Conservation (phyloP, 768 basidiomycete species). For the Psilocybe subaeruginosa region DNA sequence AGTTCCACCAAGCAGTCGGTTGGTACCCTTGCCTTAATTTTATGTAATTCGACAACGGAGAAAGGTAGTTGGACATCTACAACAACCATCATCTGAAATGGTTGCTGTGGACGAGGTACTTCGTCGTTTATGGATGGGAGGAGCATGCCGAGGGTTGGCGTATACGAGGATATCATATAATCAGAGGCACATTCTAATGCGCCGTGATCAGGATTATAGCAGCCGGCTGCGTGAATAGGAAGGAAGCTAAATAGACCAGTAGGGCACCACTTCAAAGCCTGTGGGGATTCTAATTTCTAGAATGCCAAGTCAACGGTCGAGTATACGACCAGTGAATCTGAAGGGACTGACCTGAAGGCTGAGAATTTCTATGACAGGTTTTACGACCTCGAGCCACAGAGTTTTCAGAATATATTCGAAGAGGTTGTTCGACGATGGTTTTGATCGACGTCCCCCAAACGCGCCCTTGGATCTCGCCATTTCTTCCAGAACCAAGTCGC, state of each 20-base stretch:
- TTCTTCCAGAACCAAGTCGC: too few species aligned
- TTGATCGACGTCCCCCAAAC: not conserved
- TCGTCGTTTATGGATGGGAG: not conserved
- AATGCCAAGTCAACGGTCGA: slow-evolving; percentile 2
- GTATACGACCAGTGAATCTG: not conserved
- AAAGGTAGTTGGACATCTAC: slow-evolving; percentile 9
- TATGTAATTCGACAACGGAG: slow-evolving; percentile 5
- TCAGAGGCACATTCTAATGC: slow-evolving; percentile 19
- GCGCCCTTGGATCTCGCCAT: not conserved
- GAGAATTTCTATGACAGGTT: not conserved
- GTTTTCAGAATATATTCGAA: not conserved
- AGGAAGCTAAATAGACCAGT: slow-evolving; percentile 34
- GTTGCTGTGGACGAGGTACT: slow-evolving; percentile 28
- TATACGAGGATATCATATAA: slow-evolving; percentile 28
- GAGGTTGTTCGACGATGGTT: not conserved
- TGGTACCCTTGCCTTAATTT: slow-evolving; percentile 16
- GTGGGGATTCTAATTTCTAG: not conserved
- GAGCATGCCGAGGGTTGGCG: slow-evolving; percentile 7
- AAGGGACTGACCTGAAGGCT: not conserved
- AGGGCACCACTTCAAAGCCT: slow-evolving; percentile 23
- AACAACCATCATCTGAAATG: slow-evolving; percentile 25
- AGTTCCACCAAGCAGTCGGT: slow-evolving; percentile 14
- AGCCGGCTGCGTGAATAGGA: slow-evolving; percentile 43
- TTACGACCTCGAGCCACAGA: not conserved
- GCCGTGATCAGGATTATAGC: slow-evolving; percentile 20